Base-by-base conservation (phyloP, 768 basidiomycete species). In the Trametes cinnabarina region DNA sequence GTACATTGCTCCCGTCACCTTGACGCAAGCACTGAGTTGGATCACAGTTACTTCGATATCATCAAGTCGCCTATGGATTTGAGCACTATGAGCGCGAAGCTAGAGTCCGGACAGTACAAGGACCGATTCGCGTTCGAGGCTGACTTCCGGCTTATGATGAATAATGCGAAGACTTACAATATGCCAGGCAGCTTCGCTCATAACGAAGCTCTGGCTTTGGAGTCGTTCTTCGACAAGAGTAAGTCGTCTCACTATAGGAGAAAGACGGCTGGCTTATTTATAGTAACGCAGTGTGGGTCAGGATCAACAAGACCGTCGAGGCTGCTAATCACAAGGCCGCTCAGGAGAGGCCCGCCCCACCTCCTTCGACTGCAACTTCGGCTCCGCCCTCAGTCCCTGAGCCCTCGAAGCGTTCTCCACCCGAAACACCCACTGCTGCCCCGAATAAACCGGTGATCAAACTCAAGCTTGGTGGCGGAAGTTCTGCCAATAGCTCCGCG, bases 51-150 rank as follows among this genome's bases (percentile, higher is more conserved):
- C 71, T 93, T 94, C 66, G 86, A 90, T 51, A 74, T 94, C 57
- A 87, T 99, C 71, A 90, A 90, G 71, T 79, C 88, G 11, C 96
- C 97, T 0, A 98, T 99, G 92, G 97, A 99, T 68, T 78, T 98
- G 17, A 86, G 87, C 50, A 94, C 94, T 0, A 90, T 96, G 78
- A 77, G 80, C 25, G 88, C 88, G 35, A 98, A 96, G 70, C 75
- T 98, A 11, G 87, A 90, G 65, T 85, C 82, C 55, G 94, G 94
- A 6, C 82, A 88, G 73, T 98, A 98, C 75, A 81, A 84, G 60
- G 85, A 90, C 65, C 85, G 94, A 10, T 85, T 87, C 65, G 87
- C 80, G 14, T 96, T 98, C 70, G 86, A 87, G 62, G 77, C 81
- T 25, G 97, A 99, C 71, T 89, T 98, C 72, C 84, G 80, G 56